phyloP scores from a whole-genome alignment of 129 eudicot species.

The Ambrosia artemisiifolia region DNA sequence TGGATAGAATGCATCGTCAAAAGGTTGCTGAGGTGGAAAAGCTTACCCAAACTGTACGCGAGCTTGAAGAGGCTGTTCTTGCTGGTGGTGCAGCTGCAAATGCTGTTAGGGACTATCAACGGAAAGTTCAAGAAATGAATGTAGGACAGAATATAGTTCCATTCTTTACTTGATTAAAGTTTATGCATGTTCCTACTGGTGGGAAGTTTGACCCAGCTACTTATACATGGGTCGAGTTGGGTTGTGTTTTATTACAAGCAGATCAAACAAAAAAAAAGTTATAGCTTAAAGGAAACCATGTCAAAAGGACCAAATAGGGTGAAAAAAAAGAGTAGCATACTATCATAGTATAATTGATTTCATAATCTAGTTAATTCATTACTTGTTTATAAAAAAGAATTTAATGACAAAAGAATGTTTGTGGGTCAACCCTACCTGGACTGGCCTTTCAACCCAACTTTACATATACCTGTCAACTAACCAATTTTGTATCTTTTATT shows the following conservation, averaged over 20 bases:
- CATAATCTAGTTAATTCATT: no score
- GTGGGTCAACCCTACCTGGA: not conserved
- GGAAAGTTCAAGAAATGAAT: constrained; percentile 97
- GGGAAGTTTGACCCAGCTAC: not conserved
- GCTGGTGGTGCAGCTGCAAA: constrained; percentile 99
- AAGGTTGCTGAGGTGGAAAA: constrained; percentile 96
- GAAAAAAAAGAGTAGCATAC: no score
- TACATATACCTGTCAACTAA: not conserved
- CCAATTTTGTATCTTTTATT: constrained; percentile 2
- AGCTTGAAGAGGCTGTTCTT: constrained; percentile 96
- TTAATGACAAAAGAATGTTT: not conserved
- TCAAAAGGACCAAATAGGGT: no score
- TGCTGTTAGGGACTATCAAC: constrained; percentile 91
- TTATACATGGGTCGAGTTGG: not conserved
- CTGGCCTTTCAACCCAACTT: not conserved
- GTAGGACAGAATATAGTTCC: constrained; percentile 32
- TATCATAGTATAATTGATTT: no score
- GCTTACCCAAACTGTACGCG: constrained; percentile 87
- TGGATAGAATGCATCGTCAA: constrained; percentile 90
- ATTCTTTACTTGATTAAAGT: constrained; percentile 1
- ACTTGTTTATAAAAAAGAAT: not conserved
- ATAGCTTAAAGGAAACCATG: not conserved
- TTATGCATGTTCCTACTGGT: not conserved
- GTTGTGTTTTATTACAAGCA: not conserved
- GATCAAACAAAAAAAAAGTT: not conserved